Percentiles rank a stretch among this genome's conserved stretches.
Evolutionary conservation across 306 rosid species (phyloP).

Genomic region (Medicago ruthenica): DNA sequence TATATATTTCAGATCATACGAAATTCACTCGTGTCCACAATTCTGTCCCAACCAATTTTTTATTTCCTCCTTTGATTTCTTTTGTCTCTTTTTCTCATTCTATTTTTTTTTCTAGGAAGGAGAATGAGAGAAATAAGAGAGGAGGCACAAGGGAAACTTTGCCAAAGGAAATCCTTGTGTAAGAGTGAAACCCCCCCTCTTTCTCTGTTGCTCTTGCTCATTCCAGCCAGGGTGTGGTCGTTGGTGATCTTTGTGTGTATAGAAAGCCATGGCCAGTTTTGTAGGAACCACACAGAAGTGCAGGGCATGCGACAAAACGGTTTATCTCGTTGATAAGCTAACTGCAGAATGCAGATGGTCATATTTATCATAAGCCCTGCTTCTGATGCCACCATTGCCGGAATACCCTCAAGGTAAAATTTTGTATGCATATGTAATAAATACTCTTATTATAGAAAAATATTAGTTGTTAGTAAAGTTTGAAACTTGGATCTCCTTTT

Average conservation of each 20-base stretch:
- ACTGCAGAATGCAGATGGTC: constrained; percentile 68
- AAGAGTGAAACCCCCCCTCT: neutral
- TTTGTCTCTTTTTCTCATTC: neutral
- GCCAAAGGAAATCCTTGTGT: constrained; percentile 16
- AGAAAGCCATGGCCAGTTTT: constrained; percentile 65
- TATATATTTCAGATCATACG: constrained; percentile 35
- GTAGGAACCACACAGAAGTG: constrained; percentile 79
- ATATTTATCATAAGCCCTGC: constrained; percentile 77
- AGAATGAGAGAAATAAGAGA: constrained; percentile 1
- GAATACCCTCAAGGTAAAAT: constrained; percentile 66
- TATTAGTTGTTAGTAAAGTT: neutral
- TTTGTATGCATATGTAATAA: neutral
- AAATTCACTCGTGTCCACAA: constrained; percentile 52
- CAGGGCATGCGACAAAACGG: constrained; percentile 71
- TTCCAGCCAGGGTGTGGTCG: constrained; percentile 15
- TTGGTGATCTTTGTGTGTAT: neutral
- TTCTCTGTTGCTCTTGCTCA: neutral
- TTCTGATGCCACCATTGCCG: constrained; percentile 92
- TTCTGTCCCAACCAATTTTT: constrained; percentile 21
- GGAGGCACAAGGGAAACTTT: neutral
- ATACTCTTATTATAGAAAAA: neutral
- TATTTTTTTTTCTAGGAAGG: neutral
- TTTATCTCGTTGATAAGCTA: constrained; percentile 72
- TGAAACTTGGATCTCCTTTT: neutral
- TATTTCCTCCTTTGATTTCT: constrained; percentile 35